Conservation (phyloP, 345 rosid genomes). For the Lenwebbia sp. region DNA sequence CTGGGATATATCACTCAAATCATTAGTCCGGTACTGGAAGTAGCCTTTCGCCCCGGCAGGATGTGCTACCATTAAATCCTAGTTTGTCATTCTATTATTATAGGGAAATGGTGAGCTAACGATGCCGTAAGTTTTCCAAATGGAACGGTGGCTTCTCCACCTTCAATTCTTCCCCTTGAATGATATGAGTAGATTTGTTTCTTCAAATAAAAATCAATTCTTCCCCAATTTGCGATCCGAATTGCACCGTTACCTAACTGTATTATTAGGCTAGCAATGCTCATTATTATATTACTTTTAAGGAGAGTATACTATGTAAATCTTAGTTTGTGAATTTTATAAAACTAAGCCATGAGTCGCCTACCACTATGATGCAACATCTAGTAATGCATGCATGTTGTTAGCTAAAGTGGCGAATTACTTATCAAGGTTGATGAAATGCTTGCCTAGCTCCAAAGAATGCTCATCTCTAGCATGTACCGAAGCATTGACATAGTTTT, state of each 20-base stretch:
- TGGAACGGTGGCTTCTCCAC: too few species aligned
- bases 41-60: background rate
- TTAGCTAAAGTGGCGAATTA: background rate
- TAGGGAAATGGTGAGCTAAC: too few species aligned
- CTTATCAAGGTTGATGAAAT: background rate
- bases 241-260: too few species aligned
- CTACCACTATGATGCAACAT: background rate
- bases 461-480: background rate
- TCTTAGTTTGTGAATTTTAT: background rate
- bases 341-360: background rate
- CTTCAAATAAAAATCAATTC: too few species aligned
- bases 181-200: too few species aligned
- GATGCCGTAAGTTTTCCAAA: too few species aligned
- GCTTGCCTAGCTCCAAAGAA: too few species aligned
- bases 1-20: background rate
- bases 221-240: too few species aligned
- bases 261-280: too few species aligned
- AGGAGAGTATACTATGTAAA: background rate
- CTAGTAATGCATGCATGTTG: background rate
- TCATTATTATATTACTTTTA: too few species aligned
- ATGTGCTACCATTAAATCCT: background rate
- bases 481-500: background rate
- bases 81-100: background rate
- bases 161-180: too few species aligned
- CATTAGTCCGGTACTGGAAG: background rate